phyloP scores from a whole-genome alignment of 2,329 filamentous ascomycete species.

The Sporothrix mexicana region DNA sequence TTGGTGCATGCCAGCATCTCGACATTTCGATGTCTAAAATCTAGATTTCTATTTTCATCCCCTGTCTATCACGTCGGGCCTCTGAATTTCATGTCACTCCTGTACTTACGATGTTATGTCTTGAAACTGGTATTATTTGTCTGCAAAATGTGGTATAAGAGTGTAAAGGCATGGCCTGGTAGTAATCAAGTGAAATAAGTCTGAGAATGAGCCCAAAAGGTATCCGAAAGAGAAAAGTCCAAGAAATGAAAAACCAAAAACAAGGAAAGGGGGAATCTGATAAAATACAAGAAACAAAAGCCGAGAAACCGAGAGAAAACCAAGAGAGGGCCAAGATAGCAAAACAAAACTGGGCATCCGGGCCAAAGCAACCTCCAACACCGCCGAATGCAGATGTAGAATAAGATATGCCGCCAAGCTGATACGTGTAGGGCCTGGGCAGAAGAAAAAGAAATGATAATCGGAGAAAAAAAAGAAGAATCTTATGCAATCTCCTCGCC shows the following conservation, averaged over 20 bases:
- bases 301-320: not conserved
- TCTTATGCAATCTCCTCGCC: conserved; percentile 26
- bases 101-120: not conserved
- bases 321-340: not conserved
- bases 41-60: not conserved
- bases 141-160: conserved; percentile 14
- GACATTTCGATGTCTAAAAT: not conserved
- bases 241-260: not conserved
- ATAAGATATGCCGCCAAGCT: conserved; percentile 1
- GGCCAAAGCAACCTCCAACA: conserved; percentile 16
- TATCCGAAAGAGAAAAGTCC: not conserved
- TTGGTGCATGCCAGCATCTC: not conserved
- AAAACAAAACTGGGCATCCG: not conserved
- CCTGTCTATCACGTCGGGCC: not conserved
- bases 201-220: not conserved
- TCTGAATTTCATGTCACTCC: not conserved
- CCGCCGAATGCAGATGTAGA: conserved; percentile 3
- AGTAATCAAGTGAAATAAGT: not conserved
- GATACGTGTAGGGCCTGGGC: conserved; percentile 11
- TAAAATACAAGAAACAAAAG: not conserved
- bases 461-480: conserved; percentile 3
- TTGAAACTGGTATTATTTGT: not conserved
- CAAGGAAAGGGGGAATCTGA: conserved; percentile 8
- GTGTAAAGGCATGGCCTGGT: not conserved
- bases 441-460: not conserved